Evolutionary conservation across 1,284 basidiomycete genomes (phyloP), one percentile per base, ranked within the genome.

Genomic region (Hortiboletus rubellus): DNA sequence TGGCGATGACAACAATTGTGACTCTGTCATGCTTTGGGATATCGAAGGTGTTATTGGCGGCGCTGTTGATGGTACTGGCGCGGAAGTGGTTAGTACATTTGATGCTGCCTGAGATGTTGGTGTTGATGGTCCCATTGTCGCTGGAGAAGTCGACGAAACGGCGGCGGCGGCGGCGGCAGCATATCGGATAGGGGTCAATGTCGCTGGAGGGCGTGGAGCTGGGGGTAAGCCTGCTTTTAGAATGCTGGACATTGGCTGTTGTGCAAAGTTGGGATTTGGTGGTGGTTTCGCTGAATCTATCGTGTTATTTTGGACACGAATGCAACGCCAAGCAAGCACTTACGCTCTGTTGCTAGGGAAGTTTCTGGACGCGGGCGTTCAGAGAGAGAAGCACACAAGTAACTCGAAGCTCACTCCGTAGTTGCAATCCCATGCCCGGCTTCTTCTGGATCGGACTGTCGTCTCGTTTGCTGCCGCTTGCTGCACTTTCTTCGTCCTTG

Each of bases 91-190:
- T 72, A 64, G 45, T 58, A 66, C 46, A 38, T 63, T 64, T 22
- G 69, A 43, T 49, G 65, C 52, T 48, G 73, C 74, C 66, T 52
- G 79, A 48, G 69, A 78, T 37, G 68, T 66, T 41, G 79, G 60
- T 63, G 79, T 67, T 47, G 82, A 69, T 18, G 68, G 66, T 18
- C 54, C 63, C 52, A 67, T 22, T 40, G 68, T 67, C 14, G 50
- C 47, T 14, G 68, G 66, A 34, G 65, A 57, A 9, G 56, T 52
- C n/a, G 65, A 63, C 22, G 80, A 74, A 15, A 91, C 89, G 5
- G 91, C 92, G 0, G 93, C 94, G 1, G 94, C 94, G 3, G 94
- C 95, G 0, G 94, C 94, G 9, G 93, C 86, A 36, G 96, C 92
- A 69, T 98, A 98, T 50, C 91, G 83, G 68, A 96, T 93, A 11